Percentiles rank a stretch among this genome's conserved stretches.
Evolutionary conservation across 2,329 filamentous ascomycete species (phyloP).

Genomic region (Aspergillus puulaauensis): DNA sequence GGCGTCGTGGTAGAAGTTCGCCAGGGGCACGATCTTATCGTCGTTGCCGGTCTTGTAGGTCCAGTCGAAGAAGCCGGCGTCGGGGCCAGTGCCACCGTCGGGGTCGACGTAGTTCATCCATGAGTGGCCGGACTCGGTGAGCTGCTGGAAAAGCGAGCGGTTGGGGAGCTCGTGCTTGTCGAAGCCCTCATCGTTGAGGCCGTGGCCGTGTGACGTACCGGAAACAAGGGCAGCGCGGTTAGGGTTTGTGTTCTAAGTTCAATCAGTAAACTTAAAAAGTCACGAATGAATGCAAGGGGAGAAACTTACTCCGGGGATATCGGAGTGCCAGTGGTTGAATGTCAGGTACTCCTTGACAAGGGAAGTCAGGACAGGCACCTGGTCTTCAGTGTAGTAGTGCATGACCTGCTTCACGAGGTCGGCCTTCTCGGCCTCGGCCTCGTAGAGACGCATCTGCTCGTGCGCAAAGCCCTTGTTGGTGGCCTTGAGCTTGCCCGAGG

Average conservation of each 20-base stretch:
- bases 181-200: constrained; percentile 32
- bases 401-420: constrained; percentile 42
- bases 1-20: constrained; percentile 36
- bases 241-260: constrained; percentile 42
- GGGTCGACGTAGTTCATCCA: constrained; percentile 38
- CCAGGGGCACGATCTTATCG: constrained; percentile 29
- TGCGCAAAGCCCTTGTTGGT: constrained; percentile 42
- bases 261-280: constrained; percentile 1
- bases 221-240: constrained; percentile 38
- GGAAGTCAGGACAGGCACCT: constrained; percentile 43
- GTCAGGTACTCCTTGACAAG: constrained; percentile 44
- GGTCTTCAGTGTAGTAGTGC: constrained; percentile 46
- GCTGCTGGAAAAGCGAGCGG: constrained; percentile 43
- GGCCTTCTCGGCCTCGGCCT: constrained; percentile 28
- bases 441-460: constrained; percentile 41
- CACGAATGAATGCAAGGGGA: neutral
- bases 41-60: constrained; percentile 28
- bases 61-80: constrained; percentile 37
- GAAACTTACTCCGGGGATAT: constrained; percentile 42
- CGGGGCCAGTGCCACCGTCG: constrained; percentile 25
- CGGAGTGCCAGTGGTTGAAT: constrained; percentile 49
- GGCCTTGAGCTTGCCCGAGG: constrained; percentile 29
- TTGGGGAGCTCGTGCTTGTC: constrained; percentile 25
- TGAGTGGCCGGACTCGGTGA: constrained; percentile 31
- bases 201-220: constrained; percentile 35